Evolutionary conservation across 1,139 yeast species (phyloP).

Genomic region (Oligophagozyma castellii): DNA sequence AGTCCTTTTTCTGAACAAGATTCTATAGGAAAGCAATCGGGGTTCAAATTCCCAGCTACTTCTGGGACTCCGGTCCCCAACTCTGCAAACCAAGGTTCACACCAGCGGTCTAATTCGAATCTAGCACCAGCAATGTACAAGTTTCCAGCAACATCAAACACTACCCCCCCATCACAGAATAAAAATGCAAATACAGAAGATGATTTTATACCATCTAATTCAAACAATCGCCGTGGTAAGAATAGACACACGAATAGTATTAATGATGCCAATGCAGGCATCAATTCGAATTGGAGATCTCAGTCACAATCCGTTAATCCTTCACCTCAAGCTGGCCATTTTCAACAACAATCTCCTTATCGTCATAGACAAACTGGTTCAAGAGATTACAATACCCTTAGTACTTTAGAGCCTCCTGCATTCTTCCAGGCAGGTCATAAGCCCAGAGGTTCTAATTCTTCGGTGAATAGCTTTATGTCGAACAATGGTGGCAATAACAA

Average conservation of each 20-base stretch:
- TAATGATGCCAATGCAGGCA: conserved; percentile 25
- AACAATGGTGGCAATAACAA: not conserved
- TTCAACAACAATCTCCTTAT: conserved; percentile 18
- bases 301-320: conserved; percentile 18
- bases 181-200: conserved; percentile 13
- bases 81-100: conserved; percentile 6
- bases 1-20: conserved; percentile 5
- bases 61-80: conserved; percentile 26
- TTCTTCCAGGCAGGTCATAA: conserved; percentile 72
- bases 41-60: conserved; percentile 36
- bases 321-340: conserved; percentile 6
- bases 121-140: conserved; percentile 13
- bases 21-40: conserved; percentile 15
- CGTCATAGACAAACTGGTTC: conserved; percentile 23
- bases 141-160: conserved; percentile 9
- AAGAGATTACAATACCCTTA: conserved; percentile 18
- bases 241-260: conserved; percentile 19
- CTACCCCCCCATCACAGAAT: not conserved
- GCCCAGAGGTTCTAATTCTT: conserved; percentile 51
- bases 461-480: conserved; percentile 17
- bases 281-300: conserved; percentile 54
- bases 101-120: conserved; percentile 21
- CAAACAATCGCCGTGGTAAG: conserved; percentile 26
- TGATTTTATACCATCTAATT: conserved; percentile 22
- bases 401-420: conserved; percentile 37